phyloP scores from a whole-genome alignment of 75 land plant species.

The Cunninghamia lanceolata region DNA sequence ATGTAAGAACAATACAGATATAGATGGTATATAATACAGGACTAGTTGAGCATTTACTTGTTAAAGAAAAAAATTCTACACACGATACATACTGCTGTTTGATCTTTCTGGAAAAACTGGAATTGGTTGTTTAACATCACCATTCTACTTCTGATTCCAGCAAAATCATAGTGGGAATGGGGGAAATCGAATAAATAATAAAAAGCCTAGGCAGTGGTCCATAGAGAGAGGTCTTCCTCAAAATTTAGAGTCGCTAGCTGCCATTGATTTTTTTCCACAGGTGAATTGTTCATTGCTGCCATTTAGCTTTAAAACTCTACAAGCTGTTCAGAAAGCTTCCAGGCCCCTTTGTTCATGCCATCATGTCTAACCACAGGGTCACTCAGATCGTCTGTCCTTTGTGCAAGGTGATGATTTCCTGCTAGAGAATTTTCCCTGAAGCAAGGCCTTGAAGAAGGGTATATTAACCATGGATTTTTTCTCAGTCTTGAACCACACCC shows the following conservation, averaged over 20 bases:
- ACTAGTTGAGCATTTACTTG: not conserved
- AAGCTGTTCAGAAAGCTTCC: not conserved
- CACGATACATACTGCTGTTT: not conserved
- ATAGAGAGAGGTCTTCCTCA: not conserved
- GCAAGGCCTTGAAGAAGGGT: no score
- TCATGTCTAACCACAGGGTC: not conserved
- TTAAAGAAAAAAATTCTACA: not conserved
- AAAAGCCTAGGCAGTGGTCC: not conserved
- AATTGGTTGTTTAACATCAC: not conserved
- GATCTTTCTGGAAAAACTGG: not conserved
- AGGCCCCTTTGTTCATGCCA: not conserved
- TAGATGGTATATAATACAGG: not conserved
- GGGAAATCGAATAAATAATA: not conserved
- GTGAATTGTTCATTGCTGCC: not conserved
- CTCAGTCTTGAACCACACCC: no score
- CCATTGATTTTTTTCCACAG: not conserved
- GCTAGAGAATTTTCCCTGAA: no score
- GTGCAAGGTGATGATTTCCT: no score
- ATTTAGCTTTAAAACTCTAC: not conserved
- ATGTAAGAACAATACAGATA: not conserved
- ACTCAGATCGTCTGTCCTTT: not conserved
- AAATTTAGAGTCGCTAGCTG: not conserved
- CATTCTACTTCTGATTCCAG: not conserved
- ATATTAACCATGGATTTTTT: no score
- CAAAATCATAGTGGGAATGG: not conserved